Percentiles rank a stretch among this genome's conserved stretches.
These are phyloP conservation scores for Botrytis sinoallii DNA, from an alignment of 2,329 filamentous ascomycete species.

Conservation along the genomic window DNA sequence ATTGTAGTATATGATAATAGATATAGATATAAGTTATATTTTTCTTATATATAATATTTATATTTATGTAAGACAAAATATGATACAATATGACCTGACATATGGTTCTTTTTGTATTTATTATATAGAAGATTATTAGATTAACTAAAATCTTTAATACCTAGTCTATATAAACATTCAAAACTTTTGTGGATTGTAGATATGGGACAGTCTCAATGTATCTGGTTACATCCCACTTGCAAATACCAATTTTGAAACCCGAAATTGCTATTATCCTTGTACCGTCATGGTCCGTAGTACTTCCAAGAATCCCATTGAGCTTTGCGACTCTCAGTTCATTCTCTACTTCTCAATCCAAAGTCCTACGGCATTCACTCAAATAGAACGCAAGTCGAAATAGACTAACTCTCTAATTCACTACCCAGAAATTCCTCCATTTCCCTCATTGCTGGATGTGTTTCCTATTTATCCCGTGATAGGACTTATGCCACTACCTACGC, in stretches of 20 bases:
- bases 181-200: too few species aligned
- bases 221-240: too few species aligned
- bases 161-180: too few species aligned
- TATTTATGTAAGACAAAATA: too few species aligned
- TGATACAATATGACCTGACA: too few species aligned
- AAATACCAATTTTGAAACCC: too few species aligned
- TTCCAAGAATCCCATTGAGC: neutral
- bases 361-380: neutral
- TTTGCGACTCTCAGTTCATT: rapidly evolving
- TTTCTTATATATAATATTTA: neutral
- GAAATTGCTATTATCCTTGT: neutral
- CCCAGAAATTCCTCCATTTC: neutral
- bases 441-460: neutral
- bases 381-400: neutral
- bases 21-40: rapidly evolving
- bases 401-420: neutral
- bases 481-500: too few species aligned
- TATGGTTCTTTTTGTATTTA: too few species aligned
- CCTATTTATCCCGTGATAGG: neutral
- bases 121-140: too few species aligned
- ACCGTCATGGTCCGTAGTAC: neutral
- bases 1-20: neutral
- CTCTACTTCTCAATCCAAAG: neutral
- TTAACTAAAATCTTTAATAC: too few species aligned
- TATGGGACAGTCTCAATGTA: too few species aligned